Base-by-base conservation (phyloP, 2,329 filamentous ascomycete species). In the Colletotrichum truncatum region DNA sequence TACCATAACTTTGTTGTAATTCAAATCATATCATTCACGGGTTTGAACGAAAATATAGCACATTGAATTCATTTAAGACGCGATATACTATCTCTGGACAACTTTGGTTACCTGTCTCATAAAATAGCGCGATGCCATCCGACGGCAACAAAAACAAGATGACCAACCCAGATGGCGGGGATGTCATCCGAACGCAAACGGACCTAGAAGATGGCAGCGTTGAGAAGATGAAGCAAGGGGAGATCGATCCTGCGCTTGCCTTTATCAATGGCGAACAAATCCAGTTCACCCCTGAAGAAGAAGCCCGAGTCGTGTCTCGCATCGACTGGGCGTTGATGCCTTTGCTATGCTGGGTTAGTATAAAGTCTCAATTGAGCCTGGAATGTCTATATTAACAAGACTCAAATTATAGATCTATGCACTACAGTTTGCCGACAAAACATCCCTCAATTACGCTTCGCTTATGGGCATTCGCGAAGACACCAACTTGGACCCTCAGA, bases 381-480 rank as follows among this genome's bases (percentile, higher is more conserved):
- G 2, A 1, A 11, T 8, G 18, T 23, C 23, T 11, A 6, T 9
- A 25, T 18, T 43, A 6, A 43, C 39, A 10, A 18, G 18, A 21
- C n/a, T n/a, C n/a, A 3, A 6, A 25, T 14, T 4, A 4, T 23
- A 43, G 51, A 66, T 66, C 16, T 66, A 66, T 9, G 63, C 63
- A 14, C 51, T 66, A 16, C 63, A 66, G 23, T 66, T 62, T 23
- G 57, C 57, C 28, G 63, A 66, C 49, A 62, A 62, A 26, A 66
- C 63, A 21, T 62, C 63, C 21, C 63, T 66, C 14, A 66, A 62
- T 45, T 66, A 66, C 14, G 63, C 63, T n/a, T 62, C 63, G 5
- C n/a, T 66, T 9, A 62, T 68, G 64, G 67, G 67, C 30, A 67
- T 68, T 21, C 48, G 64, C 11, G 64, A 66, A 36, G 64, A 68